Evolutionary conservation across 2,329 filamentous ascomycete species (phyloP).

Genomic region (Fusarium papillatum): DNA sequence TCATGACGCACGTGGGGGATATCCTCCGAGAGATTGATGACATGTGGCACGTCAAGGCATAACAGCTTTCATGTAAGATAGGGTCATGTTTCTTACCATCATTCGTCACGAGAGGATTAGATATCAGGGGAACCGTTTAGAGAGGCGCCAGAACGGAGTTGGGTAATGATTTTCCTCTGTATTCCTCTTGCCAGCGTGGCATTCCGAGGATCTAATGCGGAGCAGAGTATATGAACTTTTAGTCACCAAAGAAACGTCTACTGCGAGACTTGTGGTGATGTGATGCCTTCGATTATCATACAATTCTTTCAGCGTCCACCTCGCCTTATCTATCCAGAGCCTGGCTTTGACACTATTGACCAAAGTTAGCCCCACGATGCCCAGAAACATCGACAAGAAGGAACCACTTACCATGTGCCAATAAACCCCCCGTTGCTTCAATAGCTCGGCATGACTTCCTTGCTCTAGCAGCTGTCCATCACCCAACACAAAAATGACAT

Average conservation of each 20-base stretch:
- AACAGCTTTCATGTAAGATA: neutral
- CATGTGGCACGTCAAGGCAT: slow-evolving; percentile 57
- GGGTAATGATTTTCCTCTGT: slow-evolving; percentile 10
- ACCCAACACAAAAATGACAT: slow-evolving; percentile 85
- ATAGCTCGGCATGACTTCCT: slow-evolving; percentile 65
- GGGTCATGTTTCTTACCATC: neutral
- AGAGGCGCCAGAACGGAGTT: slow-evolving; percentile 22
- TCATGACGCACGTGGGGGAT: slow-evolving; percentile 65
- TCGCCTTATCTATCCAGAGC: slow-evolving; percentile 63
- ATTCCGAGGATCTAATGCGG: slow-evolving; percentile 18
- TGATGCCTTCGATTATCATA: neutral
- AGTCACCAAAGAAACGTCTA: neutral
- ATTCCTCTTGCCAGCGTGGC: neutral
- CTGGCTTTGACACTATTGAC: slow-evolving; percentile 69
- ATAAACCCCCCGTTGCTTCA: slow-evolving; percentile 66
- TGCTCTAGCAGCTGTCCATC: slow-evolving; percentile 69
- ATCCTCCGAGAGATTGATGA: slow-evolving; percentile 61
- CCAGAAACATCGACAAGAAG: neutral
- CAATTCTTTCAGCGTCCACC: neutral
- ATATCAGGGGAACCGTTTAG: neutral
- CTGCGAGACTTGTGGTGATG: neutral
- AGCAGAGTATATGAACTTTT: slow-evolving; percentile 18
- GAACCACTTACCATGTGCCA: slow-evolving; percentile 67
- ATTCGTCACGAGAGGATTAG: neutral
- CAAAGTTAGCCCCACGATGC: slow-evolving; percentile 35